Percentiles rank a stretch among this genome's conserved stretches.
Evolutionary conservation across 805 yeast genomes (phyloP).

Genomic region (Isabelozyma rhagii): DNA sequence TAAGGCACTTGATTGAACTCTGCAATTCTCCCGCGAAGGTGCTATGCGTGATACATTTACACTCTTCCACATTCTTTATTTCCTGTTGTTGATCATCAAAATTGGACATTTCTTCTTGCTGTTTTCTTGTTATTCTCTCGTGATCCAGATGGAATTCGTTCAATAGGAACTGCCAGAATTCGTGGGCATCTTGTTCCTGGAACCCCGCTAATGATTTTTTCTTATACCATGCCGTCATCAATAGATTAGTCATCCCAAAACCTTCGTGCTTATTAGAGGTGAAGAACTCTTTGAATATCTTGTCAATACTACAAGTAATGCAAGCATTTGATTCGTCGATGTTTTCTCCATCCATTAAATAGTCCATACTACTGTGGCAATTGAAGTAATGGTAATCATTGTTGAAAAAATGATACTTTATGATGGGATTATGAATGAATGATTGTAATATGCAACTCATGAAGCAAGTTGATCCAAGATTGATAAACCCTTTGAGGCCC

Average conservation of each 20-base stretch:
- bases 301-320: conserved; percentile 82
- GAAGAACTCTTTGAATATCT: conserved; percentile 71
- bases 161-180: conserved; percentile 88
- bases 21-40: conserved; percentile 82
- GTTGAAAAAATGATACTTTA: conserved; percentile 71
- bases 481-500: conserved; percentile 87
- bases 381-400: conserved; percentile 61
- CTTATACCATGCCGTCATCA: conserved; percentile 85
- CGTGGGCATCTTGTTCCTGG: conserved; percentile 98
- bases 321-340: conserved; percentile 47
- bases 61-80: conserved; percentile 19
- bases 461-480: conserved; percentile 96
- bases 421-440: conserved; percentile 83
- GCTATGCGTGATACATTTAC: conserved; percentile 79
- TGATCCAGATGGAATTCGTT: conserved; percentile 68
- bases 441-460: conserved; percentile 93
- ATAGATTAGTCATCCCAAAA: conserved; percentile 74
- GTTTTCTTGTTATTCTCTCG: conserved; percentile 12
- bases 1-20: conserved; percentile 71
- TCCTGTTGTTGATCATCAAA: background rate
- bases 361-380: conserved; percentile 36
- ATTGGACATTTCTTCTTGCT: background rate
- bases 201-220: conserved; percentile 89
- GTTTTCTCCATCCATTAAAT: conserved; percentile 12
- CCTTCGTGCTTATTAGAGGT: conserved; percentile 61